Evolutionary conservation across 228 moss, liverwort and hornwort genomes (phyloP).

Genomic region (Sphagnum fallax): DNA sequence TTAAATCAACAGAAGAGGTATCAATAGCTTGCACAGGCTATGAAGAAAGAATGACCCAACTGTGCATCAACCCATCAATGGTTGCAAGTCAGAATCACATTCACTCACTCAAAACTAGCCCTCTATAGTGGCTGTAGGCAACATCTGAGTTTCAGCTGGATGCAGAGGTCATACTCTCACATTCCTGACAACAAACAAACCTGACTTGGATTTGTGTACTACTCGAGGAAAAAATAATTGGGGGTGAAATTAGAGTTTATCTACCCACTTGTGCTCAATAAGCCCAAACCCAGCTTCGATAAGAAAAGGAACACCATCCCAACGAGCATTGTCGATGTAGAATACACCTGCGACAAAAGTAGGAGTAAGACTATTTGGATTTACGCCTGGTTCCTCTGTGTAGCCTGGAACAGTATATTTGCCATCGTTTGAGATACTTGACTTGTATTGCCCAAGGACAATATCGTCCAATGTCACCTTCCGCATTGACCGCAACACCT

Average conservation of each 20-base stretch:
- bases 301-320: conserved; percentile 92
- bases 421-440: conserved; percentile 36
- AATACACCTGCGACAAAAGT: conserved; percentile 77
- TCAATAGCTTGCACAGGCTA: too few species aligned
- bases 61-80: too few species aligned
- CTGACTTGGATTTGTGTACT: too few species aligned
- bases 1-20: too few species aligned
- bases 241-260: background rate
- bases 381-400: conserved; percentile 42
- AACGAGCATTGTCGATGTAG: conserved; percentile 89
- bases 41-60: too few species aligned
- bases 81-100: too few species aligned
- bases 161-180: too few species aligned
- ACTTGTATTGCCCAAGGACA: conserved; percentile 84
- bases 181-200: too few species aligned
- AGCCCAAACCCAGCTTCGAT: conserved; percentile 85
- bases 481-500: conserved; percentile 86
- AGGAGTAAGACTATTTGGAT: conserved; percentile 65
- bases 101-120: too few species aligned
- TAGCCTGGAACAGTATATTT: conserved; percentile 33
- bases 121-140: too few species aligned
- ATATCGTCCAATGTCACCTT: conserved; percentile 55
- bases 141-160: too few species aligned
- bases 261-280: conserved; percentile 44
- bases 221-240: too few species aligned